Conservation (phyloP, 345 rosid species). For the Brassica incana region DNA sequence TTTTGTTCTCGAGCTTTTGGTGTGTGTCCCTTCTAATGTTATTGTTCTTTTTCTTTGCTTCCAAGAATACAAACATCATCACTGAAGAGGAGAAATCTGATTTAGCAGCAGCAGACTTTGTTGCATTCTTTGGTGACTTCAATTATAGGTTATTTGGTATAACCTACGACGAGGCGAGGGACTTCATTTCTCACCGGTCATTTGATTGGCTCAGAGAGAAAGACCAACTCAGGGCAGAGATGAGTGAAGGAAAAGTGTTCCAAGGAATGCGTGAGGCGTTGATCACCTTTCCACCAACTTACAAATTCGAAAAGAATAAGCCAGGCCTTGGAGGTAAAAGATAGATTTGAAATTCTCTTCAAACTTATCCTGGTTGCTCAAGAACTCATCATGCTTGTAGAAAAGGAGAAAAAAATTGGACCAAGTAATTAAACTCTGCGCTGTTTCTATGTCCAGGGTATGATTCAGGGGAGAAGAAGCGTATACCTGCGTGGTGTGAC, state of each 20-base stretch:
- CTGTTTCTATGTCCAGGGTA: conserved; percentile 57
- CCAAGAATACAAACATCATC: conserved; percentile 40
- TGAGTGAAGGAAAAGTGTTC: conserved; percentile 89
- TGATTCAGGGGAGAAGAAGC: conserved; percentile 98
- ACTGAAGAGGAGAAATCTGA: conserved; percentile 72
- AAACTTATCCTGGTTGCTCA: conserved; percentile 1
- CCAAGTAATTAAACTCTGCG: not conserved
- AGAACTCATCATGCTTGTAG: not conserved
- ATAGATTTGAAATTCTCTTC: not conserved
- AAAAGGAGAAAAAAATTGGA: not conserved
- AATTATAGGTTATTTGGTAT: conserved; percentile 94
- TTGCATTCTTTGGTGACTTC: conserved; percentile 91
- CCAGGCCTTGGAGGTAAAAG: conserved; percentile 88
- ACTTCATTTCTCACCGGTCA: conserved; percentile 90
- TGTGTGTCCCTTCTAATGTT: conserved; percentile 29
- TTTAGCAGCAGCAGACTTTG: conserved; percentile 88
- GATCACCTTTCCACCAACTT: conserved; percentile 93
- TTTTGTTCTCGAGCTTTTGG: not conserved
- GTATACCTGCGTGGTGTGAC: conserved; percentile 99
- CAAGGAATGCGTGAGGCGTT: conserved; percentile 99
- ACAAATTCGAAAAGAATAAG: conserved; percentile 79
- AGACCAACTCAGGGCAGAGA: conserved; percentile 94
- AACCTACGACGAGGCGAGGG: conserved; percentile 97
- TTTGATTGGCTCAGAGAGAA: conserved; percentile 98
- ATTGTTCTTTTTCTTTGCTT: conserved; percentile 17